Evolutionary conservation across 495 filamentous ascomycete species (phyloP).

Genomic region (Hypoxylon cercidicola): DNA sequence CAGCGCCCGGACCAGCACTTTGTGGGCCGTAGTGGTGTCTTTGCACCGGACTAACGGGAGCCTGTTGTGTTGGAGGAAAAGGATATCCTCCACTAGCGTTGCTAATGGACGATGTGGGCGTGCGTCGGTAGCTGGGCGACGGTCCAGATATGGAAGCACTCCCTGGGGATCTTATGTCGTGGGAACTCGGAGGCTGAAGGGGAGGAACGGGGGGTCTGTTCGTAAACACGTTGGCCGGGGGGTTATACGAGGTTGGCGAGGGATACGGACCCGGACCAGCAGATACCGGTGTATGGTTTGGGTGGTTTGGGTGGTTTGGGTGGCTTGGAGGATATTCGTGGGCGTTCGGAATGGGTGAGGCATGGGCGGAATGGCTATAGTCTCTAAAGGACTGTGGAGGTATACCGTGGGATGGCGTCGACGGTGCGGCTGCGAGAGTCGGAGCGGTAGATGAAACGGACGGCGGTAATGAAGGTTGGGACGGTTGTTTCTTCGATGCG

Average conservation of each 20-base stretch:
- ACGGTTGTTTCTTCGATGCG: conserved; percentile 39
- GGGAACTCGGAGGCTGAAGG: conserved; percentile 58
- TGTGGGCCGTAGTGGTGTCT: conserved; percentile 58
- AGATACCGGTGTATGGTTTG: conserved; percentile 40
- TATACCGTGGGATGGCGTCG: conserved; percentile 59
- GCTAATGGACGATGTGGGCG: conserved; percentile 56
- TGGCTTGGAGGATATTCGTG: conserved; percentile 51
- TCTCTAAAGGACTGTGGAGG: conserved; percentile 59
- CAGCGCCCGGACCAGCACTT: conserved; percentile 35
- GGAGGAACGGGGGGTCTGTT: conserved; percentile 61
- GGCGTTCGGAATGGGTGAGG: conserved; percentile 50
- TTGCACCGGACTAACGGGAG: conserved; percentile 61
- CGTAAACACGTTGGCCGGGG: conserved; percentile 50
- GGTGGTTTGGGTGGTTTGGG: conserved; percentile 50
- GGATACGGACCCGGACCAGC: conserved; percentile 45
- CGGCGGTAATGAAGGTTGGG: conserved; percentile 33
- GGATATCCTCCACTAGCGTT: conserved; percentile 61
- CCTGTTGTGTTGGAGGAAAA: conserved; percentile 62
- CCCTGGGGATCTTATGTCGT: conserved; percentile 64
- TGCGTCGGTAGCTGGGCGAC: conserved; percentile 63
- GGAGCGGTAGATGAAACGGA: conserved; percentile 40
- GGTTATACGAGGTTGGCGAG: conserved; percentile 56
- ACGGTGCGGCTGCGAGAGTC: conserved; percentile 42
- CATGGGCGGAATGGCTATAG: conserved; percentile 55
- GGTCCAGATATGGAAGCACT: conserved; percentile 56